Evolutionary conservation across 2,329 filamentous ascomycete species (phyloP), one percentile per base, ranked within the genome.

Genomic region (Albifimbria verrucaria): DNA sequence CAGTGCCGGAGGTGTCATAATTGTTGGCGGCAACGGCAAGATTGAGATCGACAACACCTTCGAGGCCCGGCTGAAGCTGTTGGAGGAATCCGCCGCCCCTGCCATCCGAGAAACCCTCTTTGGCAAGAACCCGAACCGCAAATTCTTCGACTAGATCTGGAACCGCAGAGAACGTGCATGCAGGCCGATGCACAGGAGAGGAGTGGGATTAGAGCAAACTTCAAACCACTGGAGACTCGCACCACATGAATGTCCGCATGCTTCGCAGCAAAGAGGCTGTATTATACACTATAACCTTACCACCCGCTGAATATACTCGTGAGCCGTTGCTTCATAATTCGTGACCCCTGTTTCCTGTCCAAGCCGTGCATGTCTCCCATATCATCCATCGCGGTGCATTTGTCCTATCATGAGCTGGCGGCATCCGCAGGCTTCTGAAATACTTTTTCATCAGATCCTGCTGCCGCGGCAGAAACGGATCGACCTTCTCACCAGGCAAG

Each of bases 41-140:
- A 97, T 99, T 70, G 92, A 96, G 66, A 93, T 99, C 73, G 92
- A 97, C 83, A 97, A 99, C 79, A 97, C 94, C 52, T 89, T 97
- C 62, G 94, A 97, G 70, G 89, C 96, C 69, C 87, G 94, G 61
- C 79, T 99, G 72, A 83, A 82, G 66, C 80, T 97, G 56, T 84
- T 97, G 59, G 88, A 96, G 75, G 86, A 87, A 53, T 89, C 89
- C 61, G 89, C 90, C 49, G 83, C 97, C 54, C 94, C 94, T 15
- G 86, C 86, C 44, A 87, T 99, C 65, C 84, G 94, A 67, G 83
- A 89, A 71, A 88, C 88, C 17, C 80, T 99, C 55, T 99, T 99
- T 67, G 94, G 94, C 56, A 87, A 90, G 77, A 99, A 99, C 78
- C 81, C 86, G 64, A 97, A 97, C 83, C 87, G 94, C 72, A 96